Evolutionary conservation across 2,329 filamentous ascomycete species (phyloP).

Genomic region (Fonsecaea nubica): DNA sequence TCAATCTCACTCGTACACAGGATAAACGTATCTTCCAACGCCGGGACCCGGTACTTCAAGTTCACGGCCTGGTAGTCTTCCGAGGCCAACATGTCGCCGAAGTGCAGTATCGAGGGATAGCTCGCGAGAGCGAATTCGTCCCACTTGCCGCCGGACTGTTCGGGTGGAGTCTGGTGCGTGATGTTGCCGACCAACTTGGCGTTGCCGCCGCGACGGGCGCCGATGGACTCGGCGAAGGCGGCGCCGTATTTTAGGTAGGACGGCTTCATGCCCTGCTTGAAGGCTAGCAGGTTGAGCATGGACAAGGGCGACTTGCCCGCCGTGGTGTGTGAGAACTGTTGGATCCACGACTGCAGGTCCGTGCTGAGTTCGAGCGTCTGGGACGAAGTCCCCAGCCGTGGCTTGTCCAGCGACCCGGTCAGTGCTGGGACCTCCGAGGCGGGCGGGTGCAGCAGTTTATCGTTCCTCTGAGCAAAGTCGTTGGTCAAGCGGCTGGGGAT

Average conservation of each 20-base stretch:
- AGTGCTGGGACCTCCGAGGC: conserved; percentile 43
- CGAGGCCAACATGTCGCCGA: conserved; percentile 65
- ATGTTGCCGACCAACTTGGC: conserved; percentile 69
- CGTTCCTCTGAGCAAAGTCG: conserved; percentile 35
- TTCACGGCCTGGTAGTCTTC: conserved; percentile 67
- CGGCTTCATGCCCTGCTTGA: conserved; percentile 58
- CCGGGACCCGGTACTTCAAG: conserved; percentile 57
- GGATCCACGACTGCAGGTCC: conserved; percentile 60
- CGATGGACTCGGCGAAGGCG: conserved; percentile 53
- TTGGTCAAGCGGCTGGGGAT: conserved; percentile 48
- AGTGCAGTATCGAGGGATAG: conserved; percentile 67
- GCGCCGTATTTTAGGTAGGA: conserved; percentile 64
- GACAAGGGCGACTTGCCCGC: conserved; percentile 56
- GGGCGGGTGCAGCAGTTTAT: conserved; percentile 29
- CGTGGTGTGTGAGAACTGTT: conserved; percentile 42
- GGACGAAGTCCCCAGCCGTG: conserved; percentile 43
- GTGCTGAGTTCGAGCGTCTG: conserved; percentile 63
- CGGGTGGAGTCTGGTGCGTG: conserved; percentile 42
- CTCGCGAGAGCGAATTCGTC: conserved; percentile 70
- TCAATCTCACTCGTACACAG: conserved; percentile 61
- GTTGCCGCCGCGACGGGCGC: conserved; percentile 60
- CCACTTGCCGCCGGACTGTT: conserved; percentile 54
- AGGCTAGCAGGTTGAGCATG: conserved; percentile 69
- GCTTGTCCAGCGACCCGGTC: conserved; percentile 45
- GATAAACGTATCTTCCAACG: conserved; percentile 60